Conservation (phyloP, 1,139 yeast genomes). For the Casaregolazyma suthepensis region DNA sequence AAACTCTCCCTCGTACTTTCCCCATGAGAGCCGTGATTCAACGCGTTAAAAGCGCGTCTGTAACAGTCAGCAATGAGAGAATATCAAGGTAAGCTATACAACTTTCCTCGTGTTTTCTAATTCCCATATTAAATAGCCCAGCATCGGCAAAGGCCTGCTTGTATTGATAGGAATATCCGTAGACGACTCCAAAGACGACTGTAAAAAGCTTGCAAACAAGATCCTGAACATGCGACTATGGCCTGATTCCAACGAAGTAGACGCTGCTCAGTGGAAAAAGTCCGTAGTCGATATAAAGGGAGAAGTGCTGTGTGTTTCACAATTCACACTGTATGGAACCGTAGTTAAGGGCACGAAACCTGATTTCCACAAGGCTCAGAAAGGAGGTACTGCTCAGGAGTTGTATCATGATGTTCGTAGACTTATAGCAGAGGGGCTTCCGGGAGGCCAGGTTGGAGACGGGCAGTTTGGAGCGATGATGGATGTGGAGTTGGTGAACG, state of each 20-base stretch:
- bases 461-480: conserved; percentile 97
- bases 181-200: conserved; percentile 70
- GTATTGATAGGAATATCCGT: conserved; percentile 78
- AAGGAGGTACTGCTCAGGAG: conserved; percentile 61
- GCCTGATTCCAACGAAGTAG: conserved; percentile 46
- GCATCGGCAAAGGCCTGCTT: conserved; percentile 69
- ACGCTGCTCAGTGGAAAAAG: conserved; percentile 56
- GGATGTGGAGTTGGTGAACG: conserved; percentile 83
- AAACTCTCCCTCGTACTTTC: not conserved
- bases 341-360: conserved; percentile 90
- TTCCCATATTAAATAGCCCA: conserved; percentile 17
- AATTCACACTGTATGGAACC: conserved; percentile 79
- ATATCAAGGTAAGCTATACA: conserved; percentile 59
- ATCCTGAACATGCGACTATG: conserved; percentile 61
- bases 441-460: conserved; percentile 63
- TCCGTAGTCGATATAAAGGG: conserved; percentile 48
- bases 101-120: not conserved
- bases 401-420: conserved; percentile 59
- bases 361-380: conserved; percentile 85
- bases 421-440: conserved; percentile 40
- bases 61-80: conserved; percentile 63
- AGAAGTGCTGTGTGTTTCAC: conserved; percentile 60
- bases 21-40: conserved; percentile 84
- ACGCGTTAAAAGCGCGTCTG: conserved; percentile 80
- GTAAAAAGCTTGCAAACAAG: conserved; percentile 60